These are phyloP conservation scores for Pulveroboletus sp. DNA, from an alignment of 768 basidiomycete genomes.

Conservation along the genomic window DNA sequence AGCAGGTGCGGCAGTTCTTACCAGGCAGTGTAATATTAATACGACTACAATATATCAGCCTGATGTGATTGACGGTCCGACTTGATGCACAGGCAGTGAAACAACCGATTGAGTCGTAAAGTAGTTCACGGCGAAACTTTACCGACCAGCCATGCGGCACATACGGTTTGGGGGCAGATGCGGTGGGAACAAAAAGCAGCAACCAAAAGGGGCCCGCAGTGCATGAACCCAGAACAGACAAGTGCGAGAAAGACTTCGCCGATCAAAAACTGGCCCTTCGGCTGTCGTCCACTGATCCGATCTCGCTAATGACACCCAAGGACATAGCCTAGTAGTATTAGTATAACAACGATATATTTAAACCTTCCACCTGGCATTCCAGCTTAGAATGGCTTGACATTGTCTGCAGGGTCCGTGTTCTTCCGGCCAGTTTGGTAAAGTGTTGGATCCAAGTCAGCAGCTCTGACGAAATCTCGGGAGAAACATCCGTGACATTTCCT, in stretches of 20 bases:
- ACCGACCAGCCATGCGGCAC: too few relatives aligned
- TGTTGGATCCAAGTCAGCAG: neutral
- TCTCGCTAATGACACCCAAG: neutral
- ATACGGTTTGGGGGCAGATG: too few relatives aligned
- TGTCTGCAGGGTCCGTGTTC: too few relatives aligned
- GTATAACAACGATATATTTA: neutral
- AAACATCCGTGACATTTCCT: neutral
- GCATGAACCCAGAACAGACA: neutral
- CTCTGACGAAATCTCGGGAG: constrained; percentile 3
- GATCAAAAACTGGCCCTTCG: neutral
- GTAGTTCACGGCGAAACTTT: neutral
- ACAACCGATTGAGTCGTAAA: neutral
- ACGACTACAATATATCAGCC: too few relatives aligned
- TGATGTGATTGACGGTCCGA: too few relatives aligned
- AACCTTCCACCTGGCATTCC: too few relatives aligned
- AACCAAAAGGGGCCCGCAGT: neutral
- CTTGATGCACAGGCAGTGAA: too few relatives aligned
- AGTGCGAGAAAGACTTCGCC: neutral
- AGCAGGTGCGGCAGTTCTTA: too few relatives aligned
- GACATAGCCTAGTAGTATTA: neutral
- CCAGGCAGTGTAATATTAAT: too few relatives aligned
- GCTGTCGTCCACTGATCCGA: neutral
- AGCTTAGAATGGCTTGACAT: too few relatives aligned
- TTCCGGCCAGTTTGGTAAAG: neutral
- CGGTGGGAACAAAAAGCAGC: too few relatives aligned